These are phyloP conservation scores for Apiospora koreana DNA, from an alignment of 2,329 filamentous ascomycete genomes.

Conservation along the genomic window DNA sequence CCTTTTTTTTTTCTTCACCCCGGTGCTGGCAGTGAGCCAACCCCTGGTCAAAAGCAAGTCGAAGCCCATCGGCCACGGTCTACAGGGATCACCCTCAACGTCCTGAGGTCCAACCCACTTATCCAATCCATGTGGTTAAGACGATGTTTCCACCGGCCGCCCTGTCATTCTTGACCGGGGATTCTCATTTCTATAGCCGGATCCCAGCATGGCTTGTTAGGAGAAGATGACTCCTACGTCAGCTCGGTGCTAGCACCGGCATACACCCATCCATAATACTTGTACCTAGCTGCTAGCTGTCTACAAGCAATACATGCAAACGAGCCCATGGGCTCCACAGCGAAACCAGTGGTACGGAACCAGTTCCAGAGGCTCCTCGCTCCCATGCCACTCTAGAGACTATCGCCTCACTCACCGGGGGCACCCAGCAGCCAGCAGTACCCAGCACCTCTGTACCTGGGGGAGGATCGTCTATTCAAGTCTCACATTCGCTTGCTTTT, in stretches of 20 bases:
- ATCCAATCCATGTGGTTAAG: slow-evolving; percentile 12
- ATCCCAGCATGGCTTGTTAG: slow-evolving; percentile 9
- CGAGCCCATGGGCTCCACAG: slow-evolving; percentile 10
- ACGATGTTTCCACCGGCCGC: slow-evolving; percentile 12
- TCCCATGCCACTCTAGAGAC: slow-evolving; percentile 2
- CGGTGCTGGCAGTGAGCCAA: slow-evolving; percentile 3
- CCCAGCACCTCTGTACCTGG: slow-evolving; percentile 6
- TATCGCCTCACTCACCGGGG: slow-evolving; percentile 13
- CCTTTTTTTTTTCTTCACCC: slow-evolving; percentile 1
- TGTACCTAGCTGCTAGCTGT: slow-evolving; percentile 5
- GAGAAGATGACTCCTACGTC: slow-evolving; percentile 14
- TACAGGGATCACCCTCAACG: slow-evolving; percentile 12
- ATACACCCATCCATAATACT: slow-evolving; percentile 8
- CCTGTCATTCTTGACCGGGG: slow-evolving; percentile 13
- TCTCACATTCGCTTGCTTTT: slow-evolving; percentile 14
- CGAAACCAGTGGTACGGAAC: slow-evolving; percentile 13
- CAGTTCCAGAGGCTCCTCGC: slow-evolving; percentile 5
- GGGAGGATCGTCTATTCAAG: slow-evolving; percentile 10
- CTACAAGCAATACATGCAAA: slow-evolving; percentile 11
- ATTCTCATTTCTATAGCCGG: slow-evolving; percentile 9
- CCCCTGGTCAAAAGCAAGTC: slow-evolving; percentile 13
- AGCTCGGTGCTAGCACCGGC: slow-evolving; percentile 11
- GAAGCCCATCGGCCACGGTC: slow-evolving; percentile 11
- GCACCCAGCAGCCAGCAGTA: neutral
- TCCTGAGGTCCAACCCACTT: slow-evolving; percentile 8